Base-by-base conservation (phyloP, 2,329 filamentous ascomycete genomes). In the Colletotrichum euphorbiae region DNA sequence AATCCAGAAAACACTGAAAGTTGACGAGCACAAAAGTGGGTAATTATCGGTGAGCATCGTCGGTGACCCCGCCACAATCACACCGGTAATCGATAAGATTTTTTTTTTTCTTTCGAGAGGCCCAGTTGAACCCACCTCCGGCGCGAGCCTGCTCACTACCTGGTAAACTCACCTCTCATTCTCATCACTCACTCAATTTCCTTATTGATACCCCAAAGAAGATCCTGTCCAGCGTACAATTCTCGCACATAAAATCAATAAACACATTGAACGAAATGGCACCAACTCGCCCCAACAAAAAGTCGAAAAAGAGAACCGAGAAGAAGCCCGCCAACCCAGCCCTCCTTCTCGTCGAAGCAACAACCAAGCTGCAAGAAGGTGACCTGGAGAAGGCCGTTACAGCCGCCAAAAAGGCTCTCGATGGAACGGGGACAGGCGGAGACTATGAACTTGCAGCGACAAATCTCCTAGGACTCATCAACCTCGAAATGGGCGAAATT, bases 401-500 rank as follows among this genome's bases (percentile, higher is more conserved):
- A 6, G 75, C 82, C 13, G 85, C 84, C 4, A 74, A 78, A 36
- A 73, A 78, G 28, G 84, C 84, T 2, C 80, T 85, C 40, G 78
- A 81, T 40, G 73, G 76, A 9, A 82, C 82, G 3, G 82, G 82
- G 3, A 71, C 77, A 13, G 80, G 78, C 43, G 83, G 84, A 71
- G 83, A 85, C 58, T 80, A 80, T 71, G 85, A 87, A 51, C 83
- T 93, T 15, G 85, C 90, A 11, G 91, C 92, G 1, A 81, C 94
- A 56, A 93, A 91, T 72, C 82, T 97, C 38, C 85, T 96, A 21
- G 94, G 92, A 62, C 92, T 97, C 74, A 93, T 97, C 74, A 86
- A 89, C 73, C 86, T 97, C 64, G 93, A 97, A 76, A 80, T 93
- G 3, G 94, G 96, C 70, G 93, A 98, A 50, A 85, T 92, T 61